phyloP scores from a whole-genome alignment of 2,329 filamentous ascomycete species.

The Teratosphaeria gauchensis region DNA sequence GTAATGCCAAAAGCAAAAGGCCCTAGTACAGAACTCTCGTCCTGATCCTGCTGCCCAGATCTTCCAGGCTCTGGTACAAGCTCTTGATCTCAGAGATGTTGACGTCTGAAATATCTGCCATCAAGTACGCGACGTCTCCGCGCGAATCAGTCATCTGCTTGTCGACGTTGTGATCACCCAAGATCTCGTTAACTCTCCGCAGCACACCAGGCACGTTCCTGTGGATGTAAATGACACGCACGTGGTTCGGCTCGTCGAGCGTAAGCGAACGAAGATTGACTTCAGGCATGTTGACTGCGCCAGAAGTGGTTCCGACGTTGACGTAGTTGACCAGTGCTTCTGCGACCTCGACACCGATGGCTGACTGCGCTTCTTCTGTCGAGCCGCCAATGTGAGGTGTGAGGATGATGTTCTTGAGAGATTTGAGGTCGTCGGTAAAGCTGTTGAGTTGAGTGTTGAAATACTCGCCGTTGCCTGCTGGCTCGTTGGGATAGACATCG shows the following conservation, averaged over 20 bases:
- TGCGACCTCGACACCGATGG: conserved; percentile 87
- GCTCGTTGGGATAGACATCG: conserved; percentile 92
- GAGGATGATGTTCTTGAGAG: conserved; percentile 83
- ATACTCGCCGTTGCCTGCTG: conserved; percentile 87
- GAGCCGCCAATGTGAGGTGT: conserved; percentile 96
- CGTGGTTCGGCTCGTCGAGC: conserved; percentile 78
- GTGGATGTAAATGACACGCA: conserved; percentile 93
- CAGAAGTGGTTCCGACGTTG: conserved; percentile 84
- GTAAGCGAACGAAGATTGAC: conserved; percentile 83
- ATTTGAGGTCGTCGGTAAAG: conserved; percentile 78
- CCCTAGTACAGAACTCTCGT: conserved; percentile 39
- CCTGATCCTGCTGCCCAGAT: conserved; percentile 44
- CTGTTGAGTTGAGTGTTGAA: conserved; percentile 75
- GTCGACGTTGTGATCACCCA: conserved; percentile 93
- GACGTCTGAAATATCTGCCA: conserved; percentile 93
- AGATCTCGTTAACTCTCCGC: conserved; percentile 86
- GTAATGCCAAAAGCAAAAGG: neutral
- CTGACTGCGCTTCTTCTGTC: conserved; percentile 93
- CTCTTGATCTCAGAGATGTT: conserved; percentile 72
- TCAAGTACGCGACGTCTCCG: conserved; percentile 89
- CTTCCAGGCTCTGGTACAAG: conserved; percentile 73
- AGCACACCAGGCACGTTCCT: conserved; percentile 93
- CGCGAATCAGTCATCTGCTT: conserved; percentile 97
- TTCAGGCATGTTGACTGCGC: conserved; percentile 95
- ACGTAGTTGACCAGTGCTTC: conserved; percentile 87